A percentile compares a stretch with the other conserved stretches of the same genome.
Evolutionary conservation across 805 yeast species (phyloP).

Genomic region (Sporopachydermia quercuum): DNA sequence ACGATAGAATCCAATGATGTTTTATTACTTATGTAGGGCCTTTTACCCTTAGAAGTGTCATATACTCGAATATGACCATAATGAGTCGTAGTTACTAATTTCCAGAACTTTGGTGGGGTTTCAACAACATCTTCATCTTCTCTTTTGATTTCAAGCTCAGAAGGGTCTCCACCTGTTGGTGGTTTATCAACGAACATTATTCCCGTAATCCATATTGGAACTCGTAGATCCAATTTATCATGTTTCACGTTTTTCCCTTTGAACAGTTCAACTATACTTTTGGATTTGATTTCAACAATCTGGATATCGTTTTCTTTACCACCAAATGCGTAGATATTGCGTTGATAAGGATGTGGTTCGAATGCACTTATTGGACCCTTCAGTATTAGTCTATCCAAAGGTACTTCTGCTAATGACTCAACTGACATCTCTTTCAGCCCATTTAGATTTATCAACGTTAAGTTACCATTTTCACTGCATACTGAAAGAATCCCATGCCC

Average conservation of each 20-base stretch:
- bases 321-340: constrained; percentile 58
- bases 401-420: no score
- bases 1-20: constrained; percentile 5
- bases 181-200: constrained; percentile 30
- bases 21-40: constrained; percentile 47
- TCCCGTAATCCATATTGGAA: constrained; percentile 65
- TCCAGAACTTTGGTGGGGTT: constrained; percentile 24
- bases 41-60: constrained; percentile 49
- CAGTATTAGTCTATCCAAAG: constrained; percentile 13
- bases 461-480: background rate
- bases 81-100: constrained; percentile 51
- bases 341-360: constrained; percentile 29
- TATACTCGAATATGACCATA: constrained; percentile 68
- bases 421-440: no score
- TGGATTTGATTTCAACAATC: constrained; percentile 17
- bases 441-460: background rate
- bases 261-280: constrained; percentile 27
- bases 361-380: constrained; percentile 36
- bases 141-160: constrained; percentile 12
- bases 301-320: constrained; percentile 73
- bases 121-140: constrained; percentile 14
- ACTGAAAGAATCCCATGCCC: constrained; percentile 26
- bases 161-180: background rate
- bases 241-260: constrained; percentile 74
- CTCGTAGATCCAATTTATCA: constrained; percentile 62